Evolutionary conservation across 768 basidiomycete genomes (phyloP).

Genomic region (Mycena olivaceomarginata): DNA sequence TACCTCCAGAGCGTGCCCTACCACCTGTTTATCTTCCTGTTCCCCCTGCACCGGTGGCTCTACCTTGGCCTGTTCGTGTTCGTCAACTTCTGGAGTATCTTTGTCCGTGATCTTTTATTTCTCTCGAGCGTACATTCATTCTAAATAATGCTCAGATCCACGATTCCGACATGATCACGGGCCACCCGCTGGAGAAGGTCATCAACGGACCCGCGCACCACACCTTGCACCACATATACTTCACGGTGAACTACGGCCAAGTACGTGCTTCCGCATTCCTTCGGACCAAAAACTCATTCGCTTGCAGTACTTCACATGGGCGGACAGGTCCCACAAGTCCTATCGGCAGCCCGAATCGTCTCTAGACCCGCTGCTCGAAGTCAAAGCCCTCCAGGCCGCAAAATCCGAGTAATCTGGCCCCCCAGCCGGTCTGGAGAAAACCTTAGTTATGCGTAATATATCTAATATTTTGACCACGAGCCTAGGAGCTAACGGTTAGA

Average conservation of each 20-base stretch:
- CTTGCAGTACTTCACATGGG: constrained; percentile 94
- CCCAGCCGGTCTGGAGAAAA: background rate
- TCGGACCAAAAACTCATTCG: constrained; percentile 37
- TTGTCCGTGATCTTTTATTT: constrained; percentile 70
- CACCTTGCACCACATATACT: constrained; percentile 97
- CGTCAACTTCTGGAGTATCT: constrained; percentile 96
- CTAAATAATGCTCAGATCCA: constrained; percentile 80
- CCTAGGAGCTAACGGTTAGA: constrained; percentile 20
- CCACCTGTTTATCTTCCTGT: constrained; percentile 92
- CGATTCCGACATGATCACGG: constrained; percentile 99
- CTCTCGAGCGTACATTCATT: background rate
- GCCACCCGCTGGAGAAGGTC: constrained; percentile 88
- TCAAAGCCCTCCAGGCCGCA: constrained; percentile 56
- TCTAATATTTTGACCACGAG: constrained; percentile 23
- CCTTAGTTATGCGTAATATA: constrained; percentile 35
- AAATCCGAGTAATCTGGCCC: constrained; percentile 33
- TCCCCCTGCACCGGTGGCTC: constrained; percentile 91
- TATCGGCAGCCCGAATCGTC: constrained; percentile 91
- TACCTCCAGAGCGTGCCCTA: constrained; percentile 96
- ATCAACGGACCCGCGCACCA: constrained; percentile 99
- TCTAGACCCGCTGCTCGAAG: constrained; percentile 91
- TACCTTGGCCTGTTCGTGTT: constrained; percentile 93
- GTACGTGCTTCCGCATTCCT: constrained; percentile 58
- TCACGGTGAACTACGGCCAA: constrained; percentile 97
- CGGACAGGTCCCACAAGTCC: constrained; percentile 88